Conservation (phyloP, 108 stramenopile species). For the Schizochytrium sp. region DNA sequence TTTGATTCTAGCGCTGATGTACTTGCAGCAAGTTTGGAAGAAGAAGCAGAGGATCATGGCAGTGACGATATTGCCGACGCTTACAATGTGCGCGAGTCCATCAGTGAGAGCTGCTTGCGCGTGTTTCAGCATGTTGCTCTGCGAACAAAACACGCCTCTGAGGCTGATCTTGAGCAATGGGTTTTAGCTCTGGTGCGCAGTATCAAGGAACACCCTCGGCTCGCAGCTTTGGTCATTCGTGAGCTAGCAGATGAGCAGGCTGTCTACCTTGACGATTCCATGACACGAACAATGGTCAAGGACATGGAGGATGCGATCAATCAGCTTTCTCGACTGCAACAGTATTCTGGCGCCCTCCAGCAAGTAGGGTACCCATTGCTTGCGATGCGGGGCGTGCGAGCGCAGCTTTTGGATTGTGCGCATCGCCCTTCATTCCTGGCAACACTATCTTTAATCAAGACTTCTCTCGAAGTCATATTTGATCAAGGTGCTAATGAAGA, state of each 20-base stretch:
- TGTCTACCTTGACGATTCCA: neutral
- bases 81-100: neutral
- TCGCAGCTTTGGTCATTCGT: neutral
- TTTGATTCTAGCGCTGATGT: neutral
- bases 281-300: neutral
- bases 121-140: neutral
- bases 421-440: neutral
- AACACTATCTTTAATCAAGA: neutral
- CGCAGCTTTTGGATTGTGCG: conserved; percentile 19
- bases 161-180: neutral
- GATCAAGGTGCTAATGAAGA: neutral
- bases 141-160: neutral
- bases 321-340: conserved; percentile 5
- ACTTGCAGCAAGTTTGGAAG: neutral
- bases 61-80: no score
- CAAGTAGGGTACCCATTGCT: conserved; percentile 32
- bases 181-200: neutral
- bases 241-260: neutral
- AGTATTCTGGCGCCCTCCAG: conserved; percentile 2
- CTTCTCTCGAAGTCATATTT: neutral
- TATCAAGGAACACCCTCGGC: neutral
- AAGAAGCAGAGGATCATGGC: neutral
- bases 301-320: conserved; percentile 24
- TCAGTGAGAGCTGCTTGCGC: conserved; percentile 8
- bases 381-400: neutral